phyloP scores from a whole-genome alignment of 441 rosid genomes.

The Rhodomyrtus psidioides region DNA sequence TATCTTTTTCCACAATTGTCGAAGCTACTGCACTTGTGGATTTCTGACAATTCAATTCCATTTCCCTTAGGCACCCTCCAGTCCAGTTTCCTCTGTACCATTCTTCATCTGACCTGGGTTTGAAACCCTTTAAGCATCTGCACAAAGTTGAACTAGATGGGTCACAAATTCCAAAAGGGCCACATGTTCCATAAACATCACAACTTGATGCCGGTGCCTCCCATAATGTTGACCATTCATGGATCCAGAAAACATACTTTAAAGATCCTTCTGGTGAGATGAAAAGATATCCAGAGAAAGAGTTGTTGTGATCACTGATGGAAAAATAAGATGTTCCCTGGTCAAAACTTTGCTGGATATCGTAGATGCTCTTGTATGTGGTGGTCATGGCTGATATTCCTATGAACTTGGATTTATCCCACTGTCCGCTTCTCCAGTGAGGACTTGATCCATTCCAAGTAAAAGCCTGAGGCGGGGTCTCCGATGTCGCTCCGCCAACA shows the following conservation, averaged over 20 bases:
- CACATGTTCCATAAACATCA: neutral
- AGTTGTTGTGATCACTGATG: neutral
- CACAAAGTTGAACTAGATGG: too few species aligned
- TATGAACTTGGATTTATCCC: constrained; percentile 2
- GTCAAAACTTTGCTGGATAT: neutral
- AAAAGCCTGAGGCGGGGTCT: neutral
- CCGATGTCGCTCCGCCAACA: neutral
- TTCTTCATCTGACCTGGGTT: neutral
- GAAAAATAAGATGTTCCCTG: neutral
- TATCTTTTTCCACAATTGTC: neutral
- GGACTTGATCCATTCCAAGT: neutral
- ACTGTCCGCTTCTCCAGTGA: too few species aligned
- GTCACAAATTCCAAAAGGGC: neutral
- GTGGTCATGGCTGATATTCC: neutral
- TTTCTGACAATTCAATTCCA: neutral
- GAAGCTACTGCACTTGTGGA: neutral
- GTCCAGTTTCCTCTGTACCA: neutral
- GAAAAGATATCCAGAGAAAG: neutral
- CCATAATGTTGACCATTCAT: neutral
- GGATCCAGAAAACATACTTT: neutral
- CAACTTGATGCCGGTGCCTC: neutral
- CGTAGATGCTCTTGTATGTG: neutral
- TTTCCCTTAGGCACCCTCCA: neutral
- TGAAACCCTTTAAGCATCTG: neutral
- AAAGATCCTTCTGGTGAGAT: neutral